A percentile compares a stretch with the other conserved stretches of the same genome.
phyloP scores from a whole-genome alignment of 208 protist genomes.

The Wallacemonas sp. region DNA sequence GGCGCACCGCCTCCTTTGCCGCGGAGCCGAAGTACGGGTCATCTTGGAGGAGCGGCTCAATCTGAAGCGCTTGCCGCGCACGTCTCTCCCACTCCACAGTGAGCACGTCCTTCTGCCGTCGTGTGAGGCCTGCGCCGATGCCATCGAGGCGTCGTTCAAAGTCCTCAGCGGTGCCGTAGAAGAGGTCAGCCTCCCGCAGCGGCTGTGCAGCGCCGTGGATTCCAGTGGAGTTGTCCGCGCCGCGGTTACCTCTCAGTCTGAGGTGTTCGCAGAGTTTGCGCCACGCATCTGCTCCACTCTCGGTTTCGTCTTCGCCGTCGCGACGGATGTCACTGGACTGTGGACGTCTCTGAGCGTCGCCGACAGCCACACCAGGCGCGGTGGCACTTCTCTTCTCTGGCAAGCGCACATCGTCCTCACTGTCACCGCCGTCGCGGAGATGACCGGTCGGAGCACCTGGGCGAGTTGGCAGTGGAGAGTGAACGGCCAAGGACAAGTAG shows the following conservation, averaged over 20 bases:
- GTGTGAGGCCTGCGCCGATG: slow-evolving; percentile 20
- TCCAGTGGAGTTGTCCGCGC: no score
- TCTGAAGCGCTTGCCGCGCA: slow-evolving; percentile 30
- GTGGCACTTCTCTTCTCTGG: slow-evolving; percentile 5
- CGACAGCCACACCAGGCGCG: neutral
- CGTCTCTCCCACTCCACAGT: slow-evolving; percentile 51
- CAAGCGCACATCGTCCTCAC: neutral
- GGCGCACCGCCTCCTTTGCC: slow-evolving; percentile 35
- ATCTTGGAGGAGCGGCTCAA: slow-evolving; percentile 28
- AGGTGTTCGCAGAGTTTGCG: slow-evolving; percentile 1
- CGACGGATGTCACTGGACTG: neutral
- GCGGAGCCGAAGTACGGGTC: slow-evolving; percentile 53
- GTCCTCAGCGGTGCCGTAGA: slow-evolving; percentile 36
- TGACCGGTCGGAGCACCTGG: no score
- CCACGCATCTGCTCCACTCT: neutral
- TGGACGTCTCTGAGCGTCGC: neutral
- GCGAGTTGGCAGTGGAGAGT: slow-evolving; percentile 10
- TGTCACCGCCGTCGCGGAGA: no score
- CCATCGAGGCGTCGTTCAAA: slow-evolving; percentile 29
- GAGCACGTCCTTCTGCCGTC: slow-evolving; percentile 33
- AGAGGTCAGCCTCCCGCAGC: slow-evolving; percentile 38
- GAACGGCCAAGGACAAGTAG: slow-evolving; percentile 26
- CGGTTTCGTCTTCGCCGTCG: neutral
- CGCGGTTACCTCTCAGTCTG: no score
- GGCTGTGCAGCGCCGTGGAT: slow-evolving; percentile 13